Evolutionary conservation across 2,329 filamentous ascomycete species (phyloP).

Genomic region (Aspergillus vadensis): DNA sequence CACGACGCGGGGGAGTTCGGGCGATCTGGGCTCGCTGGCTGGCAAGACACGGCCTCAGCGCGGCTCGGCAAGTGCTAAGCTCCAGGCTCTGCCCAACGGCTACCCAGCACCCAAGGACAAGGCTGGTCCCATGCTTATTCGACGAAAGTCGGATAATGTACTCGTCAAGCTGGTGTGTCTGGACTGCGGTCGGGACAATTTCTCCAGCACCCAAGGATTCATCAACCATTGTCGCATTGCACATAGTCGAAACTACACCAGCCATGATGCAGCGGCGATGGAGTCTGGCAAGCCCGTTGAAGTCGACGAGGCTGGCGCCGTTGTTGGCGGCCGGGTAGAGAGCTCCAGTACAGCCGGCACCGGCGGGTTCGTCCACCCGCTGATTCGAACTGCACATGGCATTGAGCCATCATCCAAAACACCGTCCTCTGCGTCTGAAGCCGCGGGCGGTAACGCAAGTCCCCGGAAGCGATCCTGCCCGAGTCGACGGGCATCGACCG

Average conservation of each 20-base stretch:
- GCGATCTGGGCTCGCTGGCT: conserved; percentile 53
- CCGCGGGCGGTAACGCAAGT: conserved; percentile 16
- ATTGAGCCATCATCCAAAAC: conserved; percentile 26
- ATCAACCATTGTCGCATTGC: conserved; percentile 98
- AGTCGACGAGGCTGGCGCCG: conserved; percentile 58
- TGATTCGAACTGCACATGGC: conserved; percentile 58
- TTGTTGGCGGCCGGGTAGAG: conserved; percentile 45
- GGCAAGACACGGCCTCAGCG: conserved; percentile 62
- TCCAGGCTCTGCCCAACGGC: conserved; percentile 69
- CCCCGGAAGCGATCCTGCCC: conserved; percentile 24
- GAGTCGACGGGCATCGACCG: conserved; percentile 16
- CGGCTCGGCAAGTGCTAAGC: conserved; percentile 62
- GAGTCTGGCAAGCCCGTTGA: conserved; percentile 84
- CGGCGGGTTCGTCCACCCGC: conserved; percentile 62
- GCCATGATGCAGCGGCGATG: conserved; percentile 89
- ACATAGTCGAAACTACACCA: conserved; percentile 90
- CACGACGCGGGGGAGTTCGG: conserved; percentile 74
- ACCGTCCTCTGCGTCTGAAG: conserved; percentile 17
- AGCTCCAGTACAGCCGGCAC: conserved; percentile 26
- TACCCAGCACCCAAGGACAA: conserved; percentile 77
- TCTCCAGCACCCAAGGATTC: conserved; percentile 96
- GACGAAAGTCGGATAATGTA: conserved; percentile 77
- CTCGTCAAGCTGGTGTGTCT: conserved; percentile 88
- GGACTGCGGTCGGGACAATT: conserved; percentile 86
- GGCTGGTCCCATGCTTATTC: conserved; percentile 78